Evolutionary conservation across 768 basidiomycete species (phyloP).

Genomic region (Lenzites betulinus): DNA sequence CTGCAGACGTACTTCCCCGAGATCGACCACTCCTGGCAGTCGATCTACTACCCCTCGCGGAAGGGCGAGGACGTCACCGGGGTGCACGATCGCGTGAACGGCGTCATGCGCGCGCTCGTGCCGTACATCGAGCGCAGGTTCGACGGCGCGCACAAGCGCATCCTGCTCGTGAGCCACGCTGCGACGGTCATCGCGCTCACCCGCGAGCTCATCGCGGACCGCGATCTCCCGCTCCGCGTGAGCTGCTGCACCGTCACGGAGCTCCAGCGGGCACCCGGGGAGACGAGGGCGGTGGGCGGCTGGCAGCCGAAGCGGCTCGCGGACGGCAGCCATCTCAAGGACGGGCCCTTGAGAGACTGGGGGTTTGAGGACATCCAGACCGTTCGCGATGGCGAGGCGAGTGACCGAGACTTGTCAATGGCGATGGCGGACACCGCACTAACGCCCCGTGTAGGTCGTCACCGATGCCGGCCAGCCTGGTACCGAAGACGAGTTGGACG

Average conservation of each 20-base stretch:
- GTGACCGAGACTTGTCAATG: slow-evolving; percentile 18
- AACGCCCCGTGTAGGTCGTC: slow-evolving; percentile 53
- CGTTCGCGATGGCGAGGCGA: slow-evolving; percentile 60
- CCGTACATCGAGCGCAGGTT: slow-evolving; percentile 50
- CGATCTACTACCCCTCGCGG: slow-evolving; percentile 70
- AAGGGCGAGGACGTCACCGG: slow-evolving; percentile 68
- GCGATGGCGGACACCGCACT: neutral
- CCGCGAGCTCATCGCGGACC: slow-evolving; percentile 56
- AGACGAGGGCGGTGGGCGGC: slow-evolving; percentile 35
- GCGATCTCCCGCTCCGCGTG: slow-evolving; percentile 54
- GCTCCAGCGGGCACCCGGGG: slow-evolving; percentile 41
- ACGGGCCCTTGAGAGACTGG: slow-evolving; percentile 70
- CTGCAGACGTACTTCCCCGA: slow-evolving; percentile 57
- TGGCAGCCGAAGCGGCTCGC: slow-evolving; percentile 54
- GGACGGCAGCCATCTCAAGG: slow-evolving; percentile 58
- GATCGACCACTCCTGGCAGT: slow-evolving; percentile 65
- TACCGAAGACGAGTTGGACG: slow-evolving; percentile 59
- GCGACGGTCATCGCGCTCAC: slow-evolving; percentile 72
- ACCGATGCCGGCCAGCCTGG: slow-evolving; percentile 70
- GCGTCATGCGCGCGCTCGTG: slow-evolving; percentile 53
- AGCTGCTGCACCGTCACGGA: slow-evolving; percentile 79
- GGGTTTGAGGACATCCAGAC: slow-evolving; percentile 71
- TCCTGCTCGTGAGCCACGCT: slow-evolving; percentile 73
- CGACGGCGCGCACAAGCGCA: slow-evolving; percentile 45
- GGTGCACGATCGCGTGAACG: slow-evolving; percentile 60